Evolutionary conservation across 257 asterid species (phyloP), one percentile per base, ranked within the genome.

Genomic region (Przewalskia tangutica): DNA sequence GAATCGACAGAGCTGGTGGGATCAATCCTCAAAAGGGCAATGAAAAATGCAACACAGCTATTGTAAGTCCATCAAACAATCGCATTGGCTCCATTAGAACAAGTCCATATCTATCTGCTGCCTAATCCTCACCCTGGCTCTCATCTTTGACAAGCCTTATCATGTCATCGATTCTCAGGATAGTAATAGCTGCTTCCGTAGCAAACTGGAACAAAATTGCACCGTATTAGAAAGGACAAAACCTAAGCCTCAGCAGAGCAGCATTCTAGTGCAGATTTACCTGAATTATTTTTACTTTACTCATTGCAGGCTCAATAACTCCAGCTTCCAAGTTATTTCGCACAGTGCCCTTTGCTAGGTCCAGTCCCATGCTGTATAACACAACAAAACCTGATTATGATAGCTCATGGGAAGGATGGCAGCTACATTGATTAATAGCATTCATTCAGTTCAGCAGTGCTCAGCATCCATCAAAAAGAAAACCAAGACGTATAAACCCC

Each of bases 111-210:
- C 18, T 5, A 66, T 46, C 17, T 32, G 53, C 82, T 55, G 67
- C 8, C 75, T 89, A 87, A 71, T 36, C 75, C 75, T 89, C 88
- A 1, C 82, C 97, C 87, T 91, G 95, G 77, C 94, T 73, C 85
- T 95, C 99, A 53, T 94, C 99, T 86, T 94, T 94, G 87, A 87
- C 88, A 32, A 95, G 95, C 93, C 80, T 94, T 88, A 95, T 92
- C 99, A 94, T 93, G 92, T 95, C 98, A 86, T 95, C 98, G 6
- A 95, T 95, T 44, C 99, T 95, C 84, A 95, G 97, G 89, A 95
- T 93, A n/a, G 99, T 93, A 75, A 95, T 93, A 62, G 98, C 98
- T 8, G 97, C 99, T 89, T 95, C 99, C 2, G 99, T 95, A 17
- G 99, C 98, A 93, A 95, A 94, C 99, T 95, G 93, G n/a, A 7